phyloP scores from a whole-genome alignment of 257 asterid genomes.

The Solanum arcanum region DNA sequence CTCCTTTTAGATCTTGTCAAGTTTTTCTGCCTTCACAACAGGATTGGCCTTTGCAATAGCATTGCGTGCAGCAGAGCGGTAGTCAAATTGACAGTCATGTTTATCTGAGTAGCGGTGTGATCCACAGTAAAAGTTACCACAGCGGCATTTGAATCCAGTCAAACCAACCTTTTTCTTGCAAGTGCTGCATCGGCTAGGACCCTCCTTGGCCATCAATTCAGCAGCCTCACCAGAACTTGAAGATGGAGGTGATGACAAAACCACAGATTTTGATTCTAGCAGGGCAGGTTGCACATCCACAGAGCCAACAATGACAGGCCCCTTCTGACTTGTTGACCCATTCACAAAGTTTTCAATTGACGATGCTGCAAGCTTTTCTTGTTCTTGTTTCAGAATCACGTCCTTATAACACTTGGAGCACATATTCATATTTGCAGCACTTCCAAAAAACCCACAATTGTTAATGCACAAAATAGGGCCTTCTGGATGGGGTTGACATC shows the following conservation, averaged over 20 bases:
- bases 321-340: conserved; percentile 1
- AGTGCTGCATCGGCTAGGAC: conserved; percentile 32
- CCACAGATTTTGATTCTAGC: background rate
- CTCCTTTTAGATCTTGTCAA: conserved; percentile 11
- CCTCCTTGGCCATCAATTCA: conserved; percentile 9
- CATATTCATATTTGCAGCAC: conserved; percentile 39
- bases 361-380: conserved; percentile 15
- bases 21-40: conserved; percentile 42
- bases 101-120: conserved; percentile 50
- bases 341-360: conserved; percentile 17
- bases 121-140: conserved; percentile 44
- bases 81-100: conserved; percentile 45
- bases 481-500: conserved; percentile 22
- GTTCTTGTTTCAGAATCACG: conserved; percentile 27
- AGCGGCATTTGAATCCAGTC: conserved; percentile 45
- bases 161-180: conserved; percentile 53
- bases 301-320: background rate
- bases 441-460: conserved; percentile 29
- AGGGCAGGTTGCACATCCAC: background rate
- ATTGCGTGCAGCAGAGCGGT: conserved; percentile 34
- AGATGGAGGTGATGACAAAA: conserved; percentile 1
- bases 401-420: conserved; percentile 55
- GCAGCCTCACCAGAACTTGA: conserved; percentile 7
- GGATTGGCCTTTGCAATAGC: conserved; percentile 57
- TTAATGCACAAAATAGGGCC: conserved; percentile 26